Conservation (phyloP, 331 rosid species). For the Acacia concinna region DNA sequence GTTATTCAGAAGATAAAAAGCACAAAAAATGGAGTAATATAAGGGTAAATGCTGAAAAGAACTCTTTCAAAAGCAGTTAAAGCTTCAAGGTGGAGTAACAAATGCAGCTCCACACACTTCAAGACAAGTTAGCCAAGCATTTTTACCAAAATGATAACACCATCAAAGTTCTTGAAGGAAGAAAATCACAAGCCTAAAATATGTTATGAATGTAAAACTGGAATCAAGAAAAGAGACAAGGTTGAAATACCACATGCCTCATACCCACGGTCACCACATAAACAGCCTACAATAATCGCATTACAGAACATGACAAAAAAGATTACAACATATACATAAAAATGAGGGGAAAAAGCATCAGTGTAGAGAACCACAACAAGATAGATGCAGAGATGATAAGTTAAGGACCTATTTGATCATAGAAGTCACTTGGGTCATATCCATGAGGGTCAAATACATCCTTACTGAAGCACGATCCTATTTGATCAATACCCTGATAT, state of each 20-base stretch:
- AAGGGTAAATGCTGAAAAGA: neutral
- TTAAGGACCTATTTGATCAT: constrained; percentile 72
- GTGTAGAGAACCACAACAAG: neutral
- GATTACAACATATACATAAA: constrained; percentile 2
- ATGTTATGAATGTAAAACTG: neutral
- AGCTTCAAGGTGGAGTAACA: constrained; percentile 5
- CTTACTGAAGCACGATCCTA: constrained; percentile 94
- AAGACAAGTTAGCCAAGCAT: neutral
- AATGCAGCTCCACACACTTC: neutral
- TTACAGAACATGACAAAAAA: neutral
- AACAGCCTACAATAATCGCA: constrained; percentile 19
- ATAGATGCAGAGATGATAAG: constrained; percentile 28
- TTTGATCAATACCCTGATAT: constrained; percentile 92
- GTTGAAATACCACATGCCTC: neutral
- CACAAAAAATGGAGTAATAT: constrained; percentile 14
- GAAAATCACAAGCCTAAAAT: neutral
- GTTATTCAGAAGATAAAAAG: constrained; percentile 9
- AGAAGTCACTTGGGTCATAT: constrained; percentile 83
- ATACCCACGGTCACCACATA: neutral
- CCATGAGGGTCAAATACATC: constrained; percentile 98
- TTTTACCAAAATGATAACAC: constrained; percentile 10
- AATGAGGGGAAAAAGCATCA: neutral
- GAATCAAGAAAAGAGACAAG: neutral
- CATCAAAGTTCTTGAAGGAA: neutral
- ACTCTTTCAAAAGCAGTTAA: neutral